A percentile compares a stretch with the other conserved stretches of the same genome.
phyloP scores from a whole-genome alignment of 2,329 filamentous ascomycete genomes.

The Mycocentrospora acerina region DNA sequence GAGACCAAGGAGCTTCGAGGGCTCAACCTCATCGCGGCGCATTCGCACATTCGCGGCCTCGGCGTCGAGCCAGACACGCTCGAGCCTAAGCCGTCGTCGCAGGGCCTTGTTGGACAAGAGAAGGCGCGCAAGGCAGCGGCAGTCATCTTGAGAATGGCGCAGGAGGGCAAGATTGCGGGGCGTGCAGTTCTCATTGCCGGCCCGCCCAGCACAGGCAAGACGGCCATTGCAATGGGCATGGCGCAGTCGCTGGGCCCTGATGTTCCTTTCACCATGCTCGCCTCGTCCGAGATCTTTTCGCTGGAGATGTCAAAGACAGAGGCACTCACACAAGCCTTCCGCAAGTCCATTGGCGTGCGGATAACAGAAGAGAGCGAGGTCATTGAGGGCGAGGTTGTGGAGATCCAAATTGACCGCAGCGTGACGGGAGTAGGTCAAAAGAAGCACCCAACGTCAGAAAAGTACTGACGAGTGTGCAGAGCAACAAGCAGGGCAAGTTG shows the following conservation, averaged over 20 bases:
- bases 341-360: conserved; percentile 94
- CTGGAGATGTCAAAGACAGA: conserved; percentile 99
- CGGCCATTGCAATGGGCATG: conserved; percentile 98
- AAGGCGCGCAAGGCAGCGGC: conserved; percentile 96
- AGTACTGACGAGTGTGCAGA: conserved; percentile 46
- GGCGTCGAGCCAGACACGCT: conserved; percentile 90
- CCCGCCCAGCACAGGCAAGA: conserved; percentile 96
- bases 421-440: conserved; percentile 71
- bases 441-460: neutral
- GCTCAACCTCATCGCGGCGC: conserved; percentile 95
- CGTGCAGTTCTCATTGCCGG: conserved; percentile 93
- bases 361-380: conserved; percentile 99
- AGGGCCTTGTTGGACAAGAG: conserved; percentile 93
- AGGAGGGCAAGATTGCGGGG: conserved; percentile 97
- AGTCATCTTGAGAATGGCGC: conserved; percentile 97
- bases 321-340: conserved; percentile 96
- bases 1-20: conserved; percentile 95
- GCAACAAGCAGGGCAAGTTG: conserved; percentile 97
- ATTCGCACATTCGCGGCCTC: conserved; percentile 95
- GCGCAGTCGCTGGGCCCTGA: conserved; percentile 91
- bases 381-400: conserved; percentile 97
- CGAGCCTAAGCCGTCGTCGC: conserved; percentile 80
- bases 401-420: conserved; percentile 97
- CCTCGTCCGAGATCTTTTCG: conserved; percentile 96
- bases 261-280: conserved; percentile 93